These are phyloP conservation scores for Candida tunisiensis DNA, from an alignment of 1,139 yeast genomes.

Conservation along the genomic window DNA sequence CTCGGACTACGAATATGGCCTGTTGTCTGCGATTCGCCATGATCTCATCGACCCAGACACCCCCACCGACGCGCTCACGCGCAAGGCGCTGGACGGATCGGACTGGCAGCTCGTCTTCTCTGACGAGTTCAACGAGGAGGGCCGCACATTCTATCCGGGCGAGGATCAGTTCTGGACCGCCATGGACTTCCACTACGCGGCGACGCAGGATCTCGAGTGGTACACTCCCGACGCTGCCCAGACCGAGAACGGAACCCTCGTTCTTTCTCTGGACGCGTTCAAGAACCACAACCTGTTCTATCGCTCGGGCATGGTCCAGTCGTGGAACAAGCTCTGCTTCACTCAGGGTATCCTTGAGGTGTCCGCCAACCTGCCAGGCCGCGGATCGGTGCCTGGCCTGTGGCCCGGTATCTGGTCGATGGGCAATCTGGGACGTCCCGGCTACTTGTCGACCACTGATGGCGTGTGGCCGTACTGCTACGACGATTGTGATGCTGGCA, in stretches of 20 bases:
- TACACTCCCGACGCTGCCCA: constrained; percentile 69
- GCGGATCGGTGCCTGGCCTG: constrained; percentile 50
- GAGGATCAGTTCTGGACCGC: constrained; percentile 80
- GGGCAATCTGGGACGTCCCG: constrained; percentile 79
- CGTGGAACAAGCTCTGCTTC: constrained; percentile 73
- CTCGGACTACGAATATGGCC: constrained; percentile 42
- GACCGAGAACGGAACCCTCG: constrained; percentile 50
- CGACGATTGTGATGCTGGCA: constrained; percentile 70
- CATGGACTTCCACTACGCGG: constrained; percentile 59
- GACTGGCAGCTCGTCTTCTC: constrained; percentile 58
- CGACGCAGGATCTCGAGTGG: constrained; percentile 78
- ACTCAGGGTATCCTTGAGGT: constrained; percentile 60
- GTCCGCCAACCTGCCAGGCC: constrained; percentile 55
- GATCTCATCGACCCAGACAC: constrained; percentile 64
- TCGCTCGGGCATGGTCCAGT: constrained; percentile 72
- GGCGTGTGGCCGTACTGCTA: constrained; percentile 90
- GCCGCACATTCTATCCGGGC: constrained; percentile 67
- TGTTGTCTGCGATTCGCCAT: constrained; percentile 43
- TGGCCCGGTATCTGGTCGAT: constrained; percentile 92
- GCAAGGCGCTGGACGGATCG: constrained; percentile 35
- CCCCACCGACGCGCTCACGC: constrained; percentile 34
- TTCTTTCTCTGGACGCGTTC: constrained; percentile 56
- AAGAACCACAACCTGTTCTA: constrained; percentile 55
- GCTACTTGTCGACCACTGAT: constrained; percentile 60
- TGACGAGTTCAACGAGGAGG: constrained; percentile 72